These are phyloP conservation scores for Oryza officinalis DNA, from an alignment of 176 grass and related monocot genomes.

Conservation along the genomic window DNA sequence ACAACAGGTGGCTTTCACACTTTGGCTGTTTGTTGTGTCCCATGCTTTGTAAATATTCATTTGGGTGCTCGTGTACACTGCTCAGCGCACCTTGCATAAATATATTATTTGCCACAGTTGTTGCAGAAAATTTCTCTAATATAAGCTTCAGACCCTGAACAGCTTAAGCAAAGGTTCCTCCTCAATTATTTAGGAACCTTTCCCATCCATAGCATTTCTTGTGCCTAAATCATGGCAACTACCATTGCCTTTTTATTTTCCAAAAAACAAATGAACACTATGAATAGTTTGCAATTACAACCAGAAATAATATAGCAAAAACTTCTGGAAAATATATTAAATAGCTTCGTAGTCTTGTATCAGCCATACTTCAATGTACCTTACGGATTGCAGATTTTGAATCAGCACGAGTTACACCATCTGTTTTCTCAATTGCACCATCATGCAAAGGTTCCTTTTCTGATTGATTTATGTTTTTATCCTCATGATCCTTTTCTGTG, in stretches of 20 bases:
- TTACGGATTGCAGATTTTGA: conserved; percentile 66
- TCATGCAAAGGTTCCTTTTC: conserved; percentile 27
- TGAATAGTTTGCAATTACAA: not conserved
- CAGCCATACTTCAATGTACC: conserved; percentile 45
- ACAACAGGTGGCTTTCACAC: not conserved
- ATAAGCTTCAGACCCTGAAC: not conserved
- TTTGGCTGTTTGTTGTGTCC: not conserved
- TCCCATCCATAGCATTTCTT: not conserved
- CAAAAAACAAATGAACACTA: not conserved
- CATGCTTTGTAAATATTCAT: not conserved
- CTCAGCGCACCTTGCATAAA: conserved; percentile 4
- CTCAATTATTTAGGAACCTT: conserved; percentile 3
- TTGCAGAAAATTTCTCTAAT: conserved; percentile 4
- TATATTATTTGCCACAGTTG: not conserved
- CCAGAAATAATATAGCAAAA: not conserved
- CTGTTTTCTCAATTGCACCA: conserved; percentile 39
- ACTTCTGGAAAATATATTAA: not conserved
- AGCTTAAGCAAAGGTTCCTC: not conserved
- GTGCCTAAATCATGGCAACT: conserved; percentile 11
- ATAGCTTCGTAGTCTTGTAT: conserved; percentile 8
- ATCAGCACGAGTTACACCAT: conserved; percentile 36
- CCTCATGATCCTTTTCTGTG: conserved; percentile 29
- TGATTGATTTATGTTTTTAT: conserved; percentile 4
- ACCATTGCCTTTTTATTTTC: not conserved
- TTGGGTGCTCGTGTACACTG: not conserved